A percentile compares a stretch with the other conserved stretches of the same genome.
These are phyloP conservation scores for Lasiodiplodia gonubiensis DNA, from an alignment of 2,329 filamentous ascomycete genomes.

Conservation along the genomic window DNA sequence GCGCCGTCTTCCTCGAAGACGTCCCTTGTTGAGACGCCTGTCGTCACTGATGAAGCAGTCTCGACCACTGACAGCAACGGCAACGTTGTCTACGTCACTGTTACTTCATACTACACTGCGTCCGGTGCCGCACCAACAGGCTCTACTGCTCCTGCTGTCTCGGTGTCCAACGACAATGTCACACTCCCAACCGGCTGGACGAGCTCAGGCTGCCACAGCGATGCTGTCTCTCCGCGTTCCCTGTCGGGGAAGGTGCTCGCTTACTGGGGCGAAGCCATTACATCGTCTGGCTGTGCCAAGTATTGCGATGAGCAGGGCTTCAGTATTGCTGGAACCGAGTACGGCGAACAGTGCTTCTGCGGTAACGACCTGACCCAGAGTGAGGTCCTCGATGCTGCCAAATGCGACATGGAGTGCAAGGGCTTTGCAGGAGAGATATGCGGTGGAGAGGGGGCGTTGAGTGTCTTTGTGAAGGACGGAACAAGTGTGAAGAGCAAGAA, in stretches of 20 bases:
- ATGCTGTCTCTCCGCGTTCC: conserved; percentile 16
- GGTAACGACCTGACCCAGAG: conserved; percentile 31
- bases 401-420: conserved; percentile 28
- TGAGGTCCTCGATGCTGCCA: conserved; percentile 5
- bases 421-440: conserved; percentile 20
- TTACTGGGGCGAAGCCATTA: conserved; percentile 22
- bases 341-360: conserved; percentile 33
- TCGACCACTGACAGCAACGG: conserved; percentile 3
- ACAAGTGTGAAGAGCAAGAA: conserved; percentile 3
- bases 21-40: conserved; percentile 22
- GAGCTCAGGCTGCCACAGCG: conserved; percentile 23
- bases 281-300: conserved; percentile 35
- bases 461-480: conserved; percentile 25
- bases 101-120: conserved; percentile 24
- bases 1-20: neutral
- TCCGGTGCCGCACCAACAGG: conserved; percentile 12
- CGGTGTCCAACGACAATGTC: conserved; percentile 4
- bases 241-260: conserved; percentile 23
- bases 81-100: conserved; percentile 13
- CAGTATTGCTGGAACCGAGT: conserved; percentile 41
- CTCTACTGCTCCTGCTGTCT: neutral
- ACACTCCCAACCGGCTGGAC: conserved; percentile 10
- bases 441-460: conserved; percentile 14
- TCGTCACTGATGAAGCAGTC: neutral
- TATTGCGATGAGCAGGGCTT: conserved; percentile 42